Percentiles rank a stretch among this genome's conserved stretches.
Conservation (phyloP, 2,329 filamentous ascomycete species). For the Xylariomycetidae sp. region DNA sequence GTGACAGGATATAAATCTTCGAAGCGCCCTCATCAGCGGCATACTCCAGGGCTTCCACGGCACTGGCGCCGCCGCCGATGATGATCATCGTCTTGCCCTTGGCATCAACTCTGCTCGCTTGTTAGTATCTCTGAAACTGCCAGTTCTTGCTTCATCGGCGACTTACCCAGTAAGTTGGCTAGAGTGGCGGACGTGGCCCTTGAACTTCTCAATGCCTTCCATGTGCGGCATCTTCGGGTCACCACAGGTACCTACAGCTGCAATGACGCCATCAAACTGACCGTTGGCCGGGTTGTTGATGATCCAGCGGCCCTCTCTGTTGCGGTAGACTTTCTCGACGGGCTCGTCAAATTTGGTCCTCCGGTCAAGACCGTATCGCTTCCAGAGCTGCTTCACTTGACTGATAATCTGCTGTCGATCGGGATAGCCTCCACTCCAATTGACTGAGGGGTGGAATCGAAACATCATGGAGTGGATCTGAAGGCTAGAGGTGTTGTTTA, state of each 20-base stretch:
- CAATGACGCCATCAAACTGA: slow-evolving; percentile 71
- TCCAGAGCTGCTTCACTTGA: slow-evolving; percentile 68
- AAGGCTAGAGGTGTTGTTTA: slow-evolving; percentile 75
- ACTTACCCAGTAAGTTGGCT: slow-evolving; percentile 60
- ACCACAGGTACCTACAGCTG: slow-evolving; percentile 74
- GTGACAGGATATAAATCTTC: slow-evolving; percentile 66
- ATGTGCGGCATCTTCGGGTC: slow-evolving; percentile 68
- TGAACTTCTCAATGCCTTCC: slow-evolving; percentile 64
- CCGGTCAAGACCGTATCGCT: slow-evolving; percentile 63
- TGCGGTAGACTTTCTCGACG: slow-evolving; percentile 64
- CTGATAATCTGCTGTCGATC: slow-evolving; percentile 67
- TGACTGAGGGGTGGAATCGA: slow-evolving; percentile 74
- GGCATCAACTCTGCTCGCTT: slow-evolving; percentile 49
- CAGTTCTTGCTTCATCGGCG: neutral
- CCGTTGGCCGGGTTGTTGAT: slow-evolving; percentile 67
- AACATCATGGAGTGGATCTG: slow-evolving; percentile 88
- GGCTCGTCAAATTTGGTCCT: slow-evolving; percentile 66
- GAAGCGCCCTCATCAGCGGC: slow-evolving; percentile 59
- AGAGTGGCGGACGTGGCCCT: slow-evolving; percentile 68
- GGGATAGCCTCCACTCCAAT: slow-evolving; percentile 72
- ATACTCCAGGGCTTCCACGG: slow-evolving; percentile 78
- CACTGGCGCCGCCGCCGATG: slow-evolving; percentile 73
- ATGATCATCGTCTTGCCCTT: slow-evolving; percentile 70
- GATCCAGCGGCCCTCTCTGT: slow-evolving; percentile 65
- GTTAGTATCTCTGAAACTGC: slow-evolving; percentile 13